Conservation (phyloP, 768 basidiomycete species). For the Termitomyces sp. region DNA sequence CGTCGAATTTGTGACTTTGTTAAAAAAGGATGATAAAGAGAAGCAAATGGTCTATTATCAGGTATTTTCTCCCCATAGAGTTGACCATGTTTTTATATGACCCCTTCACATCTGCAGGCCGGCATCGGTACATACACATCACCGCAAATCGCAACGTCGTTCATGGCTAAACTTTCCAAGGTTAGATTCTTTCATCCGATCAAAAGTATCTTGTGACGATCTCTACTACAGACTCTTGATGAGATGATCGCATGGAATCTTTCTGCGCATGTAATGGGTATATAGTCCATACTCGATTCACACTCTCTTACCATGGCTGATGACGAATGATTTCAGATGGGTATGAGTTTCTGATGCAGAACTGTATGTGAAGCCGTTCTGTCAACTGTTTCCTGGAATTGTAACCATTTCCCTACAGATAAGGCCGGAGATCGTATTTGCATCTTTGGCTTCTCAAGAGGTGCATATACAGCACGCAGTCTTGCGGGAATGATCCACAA, state of each 20-base stretch:
- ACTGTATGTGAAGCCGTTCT: constrained; percentile 31
- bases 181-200: constrained; percentile 14
- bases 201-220: background rate
- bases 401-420: background rate
- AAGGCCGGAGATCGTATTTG: constrained; percentile 47
- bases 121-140: constrained; percentile 52
- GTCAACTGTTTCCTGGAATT: background rate
- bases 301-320: background rate
- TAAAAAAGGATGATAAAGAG: constrained; percentile 47
- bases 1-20: constrained; percentile 43
- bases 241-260: constrained; percentile 46
- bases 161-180: constrained; percentile 41
- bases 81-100: background rate
- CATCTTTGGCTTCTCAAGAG: constrained; percentile 64
- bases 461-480: constrained; percentile 51
- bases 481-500: constrained; percentile 61
- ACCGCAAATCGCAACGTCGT: constrained; percentile 39
- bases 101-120: constrained; percentile 22
- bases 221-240: constrained; percentile 32
- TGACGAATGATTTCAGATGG: constrained; percentile 31
- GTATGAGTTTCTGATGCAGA: constrained; percentile 59
- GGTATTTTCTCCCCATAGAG: constrained; percentile 22
- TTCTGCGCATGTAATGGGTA: constrained; percentile 50
- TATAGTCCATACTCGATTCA: background rate
- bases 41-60: constrained; percentile 59